phyloP scores from a whole-genome alignment of 1,284 basidiomycete species.

The Leucoagaricus sp. region DNA sequence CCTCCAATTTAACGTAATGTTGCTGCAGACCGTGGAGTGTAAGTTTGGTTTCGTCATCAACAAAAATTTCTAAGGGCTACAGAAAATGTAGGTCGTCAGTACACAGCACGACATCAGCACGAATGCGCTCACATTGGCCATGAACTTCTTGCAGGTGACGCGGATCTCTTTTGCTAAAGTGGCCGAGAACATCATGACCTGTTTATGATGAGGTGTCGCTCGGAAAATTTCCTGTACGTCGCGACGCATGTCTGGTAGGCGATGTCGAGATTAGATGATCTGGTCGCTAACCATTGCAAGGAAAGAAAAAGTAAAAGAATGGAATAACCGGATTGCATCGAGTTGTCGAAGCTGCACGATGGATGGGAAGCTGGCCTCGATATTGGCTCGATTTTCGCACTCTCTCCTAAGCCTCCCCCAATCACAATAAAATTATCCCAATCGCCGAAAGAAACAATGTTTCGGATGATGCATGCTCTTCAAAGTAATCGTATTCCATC shows the following conservation, averaged over 20 bases:
- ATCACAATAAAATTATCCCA: too few relatives aligned
- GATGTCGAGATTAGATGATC: conserved; percentile 69
- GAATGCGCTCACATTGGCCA: conserved; percentile 83
- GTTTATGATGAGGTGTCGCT: conserved; percentile 99
- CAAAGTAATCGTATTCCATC: conserved; percentile 3
- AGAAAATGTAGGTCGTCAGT: background rate
- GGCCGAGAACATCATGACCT: conserved; percentile 99
- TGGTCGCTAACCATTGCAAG: conserved; percentile 46
- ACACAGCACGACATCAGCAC: background rate
- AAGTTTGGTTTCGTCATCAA: conserved; percentile 99
- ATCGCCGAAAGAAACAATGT: too few relatives aligned
- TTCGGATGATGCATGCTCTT: background rate
- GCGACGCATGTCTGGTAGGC: conserved; percentile 96
- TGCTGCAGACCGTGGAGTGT: conserved; percentile 99
- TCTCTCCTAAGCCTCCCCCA: conserved; percentile 30
- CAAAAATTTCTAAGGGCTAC: conserved; percentile 98
- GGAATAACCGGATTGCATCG: conserved; percentile 31
- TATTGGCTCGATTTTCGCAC: conserved; percentile 32
- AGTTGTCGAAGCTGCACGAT: conserved; percentile 19
- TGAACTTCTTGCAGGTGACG: conserved; percentile 99
- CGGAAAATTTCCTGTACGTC: conserved; percentile 99
- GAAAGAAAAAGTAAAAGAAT: conserved; percentile 55
- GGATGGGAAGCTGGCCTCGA: conserved; percentile 20
- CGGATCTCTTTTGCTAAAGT: conserved; percentile 98
- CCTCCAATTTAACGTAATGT: conserved; percentile 97